Percentiles rank a stretch among this genome's conserved stretches.
phyloP scores from a whole-genome alignment of 192 early-diverging fungal genomes.

The Mortierella hygrophila region DNA sequence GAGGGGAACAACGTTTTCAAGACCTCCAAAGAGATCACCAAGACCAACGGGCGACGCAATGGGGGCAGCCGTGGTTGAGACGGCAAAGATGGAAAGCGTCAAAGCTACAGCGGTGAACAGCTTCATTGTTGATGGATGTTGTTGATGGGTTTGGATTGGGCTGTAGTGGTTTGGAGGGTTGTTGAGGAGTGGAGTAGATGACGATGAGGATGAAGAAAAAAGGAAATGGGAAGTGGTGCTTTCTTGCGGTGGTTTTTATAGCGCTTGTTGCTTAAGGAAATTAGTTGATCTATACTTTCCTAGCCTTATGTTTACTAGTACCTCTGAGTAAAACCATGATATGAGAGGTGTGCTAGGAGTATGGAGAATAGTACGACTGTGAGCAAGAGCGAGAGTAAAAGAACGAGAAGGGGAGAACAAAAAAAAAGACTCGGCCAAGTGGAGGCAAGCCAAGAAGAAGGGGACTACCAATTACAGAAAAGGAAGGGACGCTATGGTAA shows the following conservation, averaged over 20 bases:
- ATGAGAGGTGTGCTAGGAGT: too few relatives aligned
- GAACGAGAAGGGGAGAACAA: too few relatives aligned
- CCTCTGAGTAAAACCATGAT: neutral
- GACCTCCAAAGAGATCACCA: neutral
- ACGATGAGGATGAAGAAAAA: neutral
- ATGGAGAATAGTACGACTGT: too few relatives aligned
- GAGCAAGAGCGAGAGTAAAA: too few relatives aligned
- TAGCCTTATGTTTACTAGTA: neutral
- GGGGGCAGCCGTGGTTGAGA: constrained; percentile 1
- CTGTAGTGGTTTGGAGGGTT: neutral
- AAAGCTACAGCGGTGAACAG: constrained; percentile 1
- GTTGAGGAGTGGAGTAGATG: neutral
- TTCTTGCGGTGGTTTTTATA: neutral
- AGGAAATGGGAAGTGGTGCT: neutral
- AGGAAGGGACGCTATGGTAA: neutral
- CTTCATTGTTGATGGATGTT: neutral
- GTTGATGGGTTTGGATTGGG: neutral
- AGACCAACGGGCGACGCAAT: neutral
- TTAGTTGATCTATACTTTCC: too few relatives aligned
- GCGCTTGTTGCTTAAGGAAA: neutral
- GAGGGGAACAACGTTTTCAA: neutral
- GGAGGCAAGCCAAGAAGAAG: neutral
- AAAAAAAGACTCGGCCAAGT: neutral
- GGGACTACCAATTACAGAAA: neutral
- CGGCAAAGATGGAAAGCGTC: constrained; percentile 15